A percentile compares a stretch with the other conserved stretches of the same genome.
phyloP scores from a whole-genome alignment of 2,329 filamentous ascomycete species.

The Fusarium sp. region DNA sequence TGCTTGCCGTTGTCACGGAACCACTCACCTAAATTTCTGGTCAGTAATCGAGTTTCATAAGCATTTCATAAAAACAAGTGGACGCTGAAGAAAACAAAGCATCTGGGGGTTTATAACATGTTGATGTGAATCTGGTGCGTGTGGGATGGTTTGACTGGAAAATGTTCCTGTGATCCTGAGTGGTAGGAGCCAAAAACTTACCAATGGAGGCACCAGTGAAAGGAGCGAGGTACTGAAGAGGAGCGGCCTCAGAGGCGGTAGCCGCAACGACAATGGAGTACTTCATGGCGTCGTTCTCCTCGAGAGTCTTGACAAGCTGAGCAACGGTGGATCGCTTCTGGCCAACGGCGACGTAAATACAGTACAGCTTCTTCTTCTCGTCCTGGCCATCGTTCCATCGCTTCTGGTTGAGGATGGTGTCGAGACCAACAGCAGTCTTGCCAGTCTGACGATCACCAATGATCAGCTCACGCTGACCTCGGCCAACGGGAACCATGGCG shows the following conservation, averaged over 20 bases:
- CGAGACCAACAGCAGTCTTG: slow-evolving; percentile 98
- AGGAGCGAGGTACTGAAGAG: slow-evolving; percentile 91
- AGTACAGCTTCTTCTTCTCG: slow-evolving; percentile 99
- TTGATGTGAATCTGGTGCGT: neutral
- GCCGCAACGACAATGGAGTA: slow-evolving; percentile 94
- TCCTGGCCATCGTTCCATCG: slow-evolving; percentile 90
- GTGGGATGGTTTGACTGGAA: neutral
- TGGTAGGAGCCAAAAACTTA: neutral
- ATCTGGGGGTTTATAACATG: neutral
- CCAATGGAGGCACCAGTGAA: slow-evolving; percentile 75
- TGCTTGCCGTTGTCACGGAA: slow-evolving; percentile 91
- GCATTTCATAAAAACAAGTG: neutral
- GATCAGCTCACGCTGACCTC: slow-evolving; percentile 99
- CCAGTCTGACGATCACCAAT: slow-evolving; percentile 99
- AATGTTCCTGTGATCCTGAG: neutral
- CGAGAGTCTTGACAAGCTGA: slow-evolving; percentile 98
- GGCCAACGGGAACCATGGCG: slow-evolving; percentile 99
- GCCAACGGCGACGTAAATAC: slow-evolving; percentile 97
- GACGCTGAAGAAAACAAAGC: neutral
- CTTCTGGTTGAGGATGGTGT: slow-evolving; percentile 99
- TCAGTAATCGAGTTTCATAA: neutral
- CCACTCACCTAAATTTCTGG: slow-evolving; percentile 63
- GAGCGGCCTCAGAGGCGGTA: slow-evolving; percentile 95
- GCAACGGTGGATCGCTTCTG: slow-evolving; percentile 99
- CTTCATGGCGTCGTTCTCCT: slow-evolving; percentile 99